Evolutionary conservation across 768 basidiomycete genomes (phyloP).

Genomic region (Pleurotus eryngii): DNA sequence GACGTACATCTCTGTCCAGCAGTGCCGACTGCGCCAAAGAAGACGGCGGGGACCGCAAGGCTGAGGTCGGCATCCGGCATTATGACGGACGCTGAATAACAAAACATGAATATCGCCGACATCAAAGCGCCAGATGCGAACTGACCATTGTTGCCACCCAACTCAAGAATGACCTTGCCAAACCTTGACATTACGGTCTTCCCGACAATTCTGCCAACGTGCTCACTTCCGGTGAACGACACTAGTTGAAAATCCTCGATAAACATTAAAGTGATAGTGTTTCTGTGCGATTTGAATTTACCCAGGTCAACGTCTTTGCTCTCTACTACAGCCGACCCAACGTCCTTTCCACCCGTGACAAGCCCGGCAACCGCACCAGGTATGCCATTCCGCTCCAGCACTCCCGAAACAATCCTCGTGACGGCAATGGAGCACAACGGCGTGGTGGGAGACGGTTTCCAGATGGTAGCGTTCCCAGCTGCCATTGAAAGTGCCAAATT

Average conservation of each 20-base stretch:
- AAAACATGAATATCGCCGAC: slow-evolving; percentile 14
- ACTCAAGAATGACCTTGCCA: slow-evolving; percentile 85
- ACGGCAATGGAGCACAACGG: slow-evolving; percentile 90
- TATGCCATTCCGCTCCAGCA: slow-evolving; percentile 79
- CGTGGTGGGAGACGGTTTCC: slow-evolving; percentile 93
- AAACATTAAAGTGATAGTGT: slow-evolving; percentile 8
- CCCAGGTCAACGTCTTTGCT: slow-evolving; percentile 77
- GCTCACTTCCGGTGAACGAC: slow-evolving; percentile 94
- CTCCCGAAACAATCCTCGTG: slow-evolving; percentile 75
- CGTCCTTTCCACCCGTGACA: slow-evolving; percentile 78
- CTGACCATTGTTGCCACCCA: slow-evolving; percentile 94
- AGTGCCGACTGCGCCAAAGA: slow-evolving; percentile 90
- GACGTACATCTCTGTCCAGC: slow-evolving; percentile 83
- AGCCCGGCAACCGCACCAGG: slow-evolving; percentile 83
- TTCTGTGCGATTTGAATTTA: slow-evolving; percentile 36
- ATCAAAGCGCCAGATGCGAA: slow-evolving; percentile 14
- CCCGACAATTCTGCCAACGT: slow-evolving; percentile 85
- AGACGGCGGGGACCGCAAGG: slow-evolving; percentile 85
- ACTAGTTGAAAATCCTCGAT: slow-evolving; percentile 41
- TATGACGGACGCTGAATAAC: slow-evolving; percentile 72
- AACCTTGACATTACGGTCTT: slow-evolving; percentile 82
- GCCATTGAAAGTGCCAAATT: slow-evolving; percentile 86
- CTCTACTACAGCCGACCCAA: slow-evolving; percentile 76
- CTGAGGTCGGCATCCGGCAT: slow-evolving; percentile 92
- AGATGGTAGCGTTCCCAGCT: slow-evolving; percentile 89